Percentiles rank a stretch among this genome's conserved stretches.
These are phyloP conservation scores for Colletotrichum chlorophyti DNA, from an alignment of 2,329 filamentous ascomycete genomes.

Conservation along the genomic window DNA sequence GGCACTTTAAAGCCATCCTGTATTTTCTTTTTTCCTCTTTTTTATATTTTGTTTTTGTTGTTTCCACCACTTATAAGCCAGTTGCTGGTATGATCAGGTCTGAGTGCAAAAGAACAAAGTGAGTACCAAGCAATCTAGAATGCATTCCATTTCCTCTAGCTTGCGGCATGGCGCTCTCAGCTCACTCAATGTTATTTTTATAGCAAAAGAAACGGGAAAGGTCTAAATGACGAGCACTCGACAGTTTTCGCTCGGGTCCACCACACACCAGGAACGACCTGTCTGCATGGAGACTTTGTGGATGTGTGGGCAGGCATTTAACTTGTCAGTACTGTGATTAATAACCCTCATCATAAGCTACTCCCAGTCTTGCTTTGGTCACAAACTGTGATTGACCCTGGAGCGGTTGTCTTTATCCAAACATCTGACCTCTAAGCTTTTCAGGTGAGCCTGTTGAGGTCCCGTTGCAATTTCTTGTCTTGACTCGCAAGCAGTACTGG, in stretches of 20 bases:
- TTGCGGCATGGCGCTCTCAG: not conserved
- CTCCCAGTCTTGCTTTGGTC: no score
- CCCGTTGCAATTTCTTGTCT: not conserved
- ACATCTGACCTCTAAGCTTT: not conserved
- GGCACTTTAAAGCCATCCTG: no score
- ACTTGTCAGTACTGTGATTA: not conserved
- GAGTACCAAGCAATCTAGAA: not conserved
- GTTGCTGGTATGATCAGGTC: no score
- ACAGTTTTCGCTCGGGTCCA: not conserved
- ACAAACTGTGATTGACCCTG: no score
- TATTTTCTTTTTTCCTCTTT: no score
- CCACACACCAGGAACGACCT: not conserved
- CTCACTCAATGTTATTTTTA: no score
- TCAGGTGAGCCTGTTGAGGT: not conserved
- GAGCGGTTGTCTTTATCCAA: no score
- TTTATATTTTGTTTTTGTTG: no score
- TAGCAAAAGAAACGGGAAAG: no score
- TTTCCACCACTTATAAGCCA: no score
- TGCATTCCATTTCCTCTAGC: not conserved
- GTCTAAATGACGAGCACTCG: no score
- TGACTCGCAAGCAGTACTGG: slow-evolving; percentile 4
- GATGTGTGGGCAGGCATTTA: not conserved
- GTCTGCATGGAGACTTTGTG: not conserved
- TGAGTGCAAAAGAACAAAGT: not conserved
- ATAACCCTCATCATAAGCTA: no score